Evolutionary conservation across 2,329 filamentous ascomycete genomes (phyloP), one percentile per base, ranked within the genome.

Genomic region (Aspergillus neoniger): DNA sequence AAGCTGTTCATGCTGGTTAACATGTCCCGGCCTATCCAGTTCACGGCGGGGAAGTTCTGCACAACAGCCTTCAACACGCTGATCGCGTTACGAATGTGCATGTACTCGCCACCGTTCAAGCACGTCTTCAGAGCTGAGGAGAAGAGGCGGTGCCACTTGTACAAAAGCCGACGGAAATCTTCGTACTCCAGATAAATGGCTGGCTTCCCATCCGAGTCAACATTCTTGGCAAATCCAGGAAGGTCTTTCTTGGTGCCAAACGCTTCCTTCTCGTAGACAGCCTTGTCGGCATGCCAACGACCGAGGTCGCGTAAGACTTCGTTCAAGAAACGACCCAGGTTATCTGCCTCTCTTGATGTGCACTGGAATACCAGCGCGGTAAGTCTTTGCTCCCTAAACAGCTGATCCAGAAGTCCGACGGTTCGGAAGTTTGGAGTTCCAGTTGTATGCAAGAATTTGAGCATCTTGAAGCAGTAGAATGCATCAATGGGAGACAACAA

Each of bases 11-110:
- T 77, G 55, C 74, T 75, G 5, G 69, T 73, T 47, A 78, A 69
- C 70, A 81, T 77, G 55, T 77, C 73, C 17, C 71, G 70, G 36
- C 91, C 95, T 83, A 96, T 94, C 75, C 92, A 95, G 71, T 96
- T 92, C 60, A 98, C 86, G 15, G 88, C 89, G 4, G 95, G 96
- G 82, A 96, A 99, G 69, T 88, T 85, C 54, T 92, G 87, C 23
- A 91, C 85, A 51, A 96, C 83, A 10, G 86, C 85, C 73, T 95
- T 96, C 61, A 99, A 82, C 4, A 98, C 84, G 60, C 90, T 95
- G 67, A 98, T 96, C 48, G 92, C 92, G 73, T 99, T 99, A 58
- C 94, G 88, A 72, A 98, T 96, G 75, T 97, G 93, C 90, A 97
- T 97, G 85, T 95, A 99, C 76, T 98, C 94, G 32, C 86, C 88